Conservation (phyloP, 768 basidiomycete genomes). For the Neoboletus brunneissimus region DNA sequence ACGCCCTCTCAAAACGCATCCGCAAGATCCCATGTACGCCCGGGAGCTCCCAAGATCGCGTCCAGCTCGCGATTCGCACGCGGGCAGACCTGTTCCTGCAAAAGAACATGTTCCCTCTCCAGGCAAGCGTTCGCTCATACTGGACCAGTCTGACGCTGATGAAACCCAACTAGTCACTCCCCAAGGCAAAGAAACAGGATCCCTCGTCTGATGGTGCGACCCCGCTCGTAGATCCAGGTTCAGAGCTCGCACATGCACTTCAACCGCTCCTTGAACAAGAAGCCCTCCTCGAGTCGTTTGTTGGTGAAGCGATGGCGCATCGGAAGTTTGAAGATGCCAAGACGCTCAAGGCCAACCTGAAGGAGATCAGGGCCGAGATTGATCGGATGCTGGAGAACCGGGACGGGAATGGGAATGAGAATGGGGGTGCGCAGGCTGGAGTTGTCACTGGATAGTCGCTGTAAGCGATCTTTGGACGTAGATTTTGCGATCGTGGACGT, state of each 20-base stretch:
- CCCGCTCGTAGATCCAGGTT: constrained; percentile 57
- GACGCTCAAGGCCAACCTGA: constrained; percentile 73
- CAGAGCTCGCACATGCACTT: constrained; percentile 65
- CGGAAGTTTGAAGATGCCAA: constrained; percentile 96
- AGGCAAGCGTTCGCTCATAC: constrained; percentile 13
- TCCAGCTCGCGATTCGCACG: constrained; percentile 78
- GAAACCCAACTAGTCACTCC: constrained; percentile 36
- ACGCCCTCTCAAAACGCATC: constrained; percentile 83
- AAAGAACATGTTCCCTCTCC: constrained; percentile 75
- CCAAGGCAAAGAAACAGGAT: constrained; percentile 43
- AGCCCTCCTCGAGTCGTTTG: constrained; percentile 82
- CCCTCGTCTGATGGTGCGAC: constrained; percentile 13
- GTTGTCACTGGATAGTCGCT: not conserved
- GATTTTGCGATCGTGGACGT: not conserved
- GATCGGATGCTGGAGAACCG: constrained; percentile 54
- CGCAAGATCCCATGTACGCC: constrained; percentile 63
- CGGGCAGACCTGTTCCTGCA: constrained; percentile 80
- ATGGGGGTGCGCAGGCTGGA: not conserved
- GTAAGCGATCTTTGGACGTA: not conserved
- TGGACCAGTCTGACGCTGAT: not conserved
- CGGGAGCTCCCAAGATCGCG: constrained; percentile 74
- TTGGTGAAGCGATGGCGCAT: constrained; percentile 85
- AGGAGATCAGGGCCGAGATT: constrained; percentile 84
- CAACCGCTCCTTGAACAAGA: constrained; percentile 96
- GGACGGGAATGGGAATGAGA: constrained; percentile 8